A percentile compares a stretch with the other conserved stretches of the same genome.
Conservation (phyloP, 164 flowering plant species). For the Vitis riparia region DNA sequence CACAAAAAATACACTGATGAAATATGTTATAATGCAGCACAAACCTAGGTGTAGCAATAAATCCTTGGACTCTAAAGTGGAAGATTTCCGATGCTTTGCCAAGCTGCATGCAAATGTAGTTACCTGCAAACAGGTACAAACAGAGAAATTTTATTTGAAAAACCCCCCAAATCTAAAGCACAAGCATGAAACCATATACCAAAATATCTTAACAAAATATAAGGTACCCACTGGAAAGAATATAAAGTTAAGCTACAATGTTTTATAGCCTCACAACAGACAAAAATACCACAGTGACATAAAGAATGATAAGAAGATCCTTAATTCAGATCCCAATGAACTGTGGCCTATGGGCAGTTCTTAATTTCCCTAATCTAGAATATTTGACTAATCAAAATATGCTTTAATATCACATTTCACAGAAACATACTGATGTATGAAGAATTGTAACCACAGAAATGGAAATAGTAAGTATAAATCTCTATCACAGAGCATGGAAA, state of each 20-base stretch:
- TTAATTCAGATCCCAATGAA: too few relatives aligned
- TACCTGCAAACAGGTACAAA: slow-evolving; percentile 54
- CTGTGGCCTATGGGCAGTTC: too few relatives aligned
- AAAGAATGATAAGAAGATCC: too few relatives aligned
- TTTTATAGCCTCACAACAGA: slow-evolving; percentile 15
- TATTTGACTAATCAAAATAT: too few relatives aligned
- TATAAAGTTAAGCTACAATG: neutral
- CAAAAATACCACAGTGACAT: too few relatives aligned
- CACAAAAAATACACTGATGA: too few relatives aligned
- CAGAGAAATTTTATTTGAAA: slow-evolving; percentile 4
- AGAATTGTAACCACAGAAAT: too few relatives aligned
- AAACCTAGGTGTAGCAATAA: slow-evolving; percentile 83
- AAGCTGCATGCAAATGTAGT: slow-evolving; percentile 83
- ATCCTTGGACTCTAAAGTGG: slow-evolving; percentile 91
- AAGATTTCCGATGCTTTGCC: slow-evolving; percentile 96
- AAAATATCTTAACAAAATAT: neutral
- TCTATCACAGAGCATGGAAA: too few relatives aligned
- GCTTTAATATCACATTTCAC: too few relatives aligned
- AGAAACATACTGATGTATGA: too few relatives aligned
- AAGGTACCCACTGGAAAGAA: neutral
- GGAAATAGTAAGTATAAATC: too few relatives aligned
- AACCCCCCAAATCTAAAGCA: neutral
- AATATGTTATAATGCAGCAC: slow-evolving; percentile 15
- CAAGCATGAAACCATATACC: neutral
- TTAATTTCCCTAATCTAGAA: too few relatives aligned